Evolutionary conservation across 805 yeast genomes (phyloP).

Genomic region (Starmerella kuoi): DNA sequence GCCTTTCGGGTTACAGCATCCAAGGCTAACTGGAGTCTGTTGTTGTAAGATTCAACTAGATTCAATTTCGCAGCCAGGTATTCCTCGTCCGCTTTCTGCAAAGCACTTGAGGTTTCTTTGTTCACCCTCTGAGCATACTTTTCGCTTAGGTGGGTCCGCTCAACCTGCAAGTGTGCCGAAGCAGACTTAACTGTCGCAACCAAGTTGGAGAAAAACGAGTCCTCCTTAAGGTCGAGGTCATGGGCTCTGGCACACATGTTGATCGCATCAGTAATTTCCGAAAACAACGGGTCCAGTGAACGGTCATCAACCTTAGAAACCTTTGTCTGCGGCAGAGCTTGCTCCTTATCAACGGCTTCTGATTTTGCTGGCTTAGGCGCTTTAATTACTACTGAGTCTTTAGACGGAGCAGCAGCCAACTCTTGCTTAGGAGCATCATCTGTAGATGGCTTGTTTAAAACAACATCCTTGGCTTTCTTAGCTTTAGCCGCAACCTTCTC

Average conservation of each 20-base stretch:
- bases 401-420: neutral
- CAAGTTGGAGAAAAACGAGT: constrained; percentile 10
- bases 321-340: constrained; percentile 1
- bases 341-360: neutral
- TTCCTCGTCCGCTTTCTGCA: constrained; percentile 19
- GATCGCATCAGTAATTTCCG: constrained; percentile 21
- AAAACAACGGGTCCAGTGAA: constrained; percentile 23
- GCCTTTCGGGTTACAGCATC: constrained; percentile 54
- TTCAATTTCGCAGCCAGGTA: constrained; percentile 38
- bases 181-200: constrained; percentile 15
- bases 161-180: constrained; percentile 7
- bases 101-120: constrained; percentile 5
- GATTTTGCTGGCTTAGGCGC: neutral
- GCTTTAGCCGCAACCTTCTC: constrained; percentile 2
- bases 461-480: neutral
- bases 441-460: neutral
- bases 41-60: constrained; percentile 48
- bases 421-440: neutral
- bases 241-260: constrained; percentile 19
- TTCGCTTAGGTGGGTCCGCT: constrained; percentile 10
- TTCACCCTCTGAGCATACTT: constrained; percentile 8
- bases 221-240: constrained; percentile 13
- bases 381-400: neutral
- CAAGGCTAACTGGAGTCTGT: constrained; percentile 50
- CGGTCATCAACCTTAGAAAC: neutral